A percentile compares a stretch with the other conserved stretches of the same genome.
Evolutionary conservation across 2,329 filamentous ascomycete genomes (phyloP).

Genomic region (Plenodomus biglobosus): DNA sequence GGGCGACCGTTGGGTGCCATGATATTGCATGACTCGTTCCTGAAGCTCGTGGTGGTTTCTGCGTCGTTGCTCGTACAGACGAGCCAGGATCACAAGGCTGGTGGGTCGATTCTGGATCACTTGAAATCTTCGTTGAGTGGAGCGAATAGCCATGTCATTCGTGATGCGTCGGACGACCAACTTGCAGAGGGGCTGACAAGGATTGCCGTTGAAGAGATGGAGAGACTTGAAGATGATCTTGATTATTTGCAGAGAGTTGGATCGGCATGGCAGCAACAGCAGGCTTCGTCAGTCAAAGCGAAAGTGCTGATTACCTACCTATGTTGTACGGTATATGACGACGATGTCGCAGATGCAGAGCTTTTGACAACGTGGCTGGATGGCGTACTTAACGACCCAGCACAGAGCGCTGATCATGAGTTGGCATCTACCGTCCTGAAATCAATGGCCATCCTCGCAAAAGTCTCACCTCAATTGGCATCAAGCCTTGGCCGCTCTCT

Average conservation of each 20-base stretch:
- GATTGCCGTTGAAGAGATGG: conserved; percentile 79
- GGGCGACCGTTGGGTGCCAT: conserved; percentile 86
- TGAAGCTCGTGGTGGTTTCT: conserved; percentile 77
- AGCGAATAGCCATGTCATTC: conserved; percentile 17
- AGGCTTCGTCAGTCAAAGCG: conserved; percentile 84
- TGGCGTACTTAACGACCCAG: conserved; percentile 72
- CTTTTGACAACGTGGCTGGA: conserved; percentile 83
- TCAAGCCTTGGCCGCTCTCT: conserved; percentile 76
- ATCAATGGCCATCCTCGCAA: conserved; percentile 78
- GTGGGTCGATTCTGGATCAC: conserved; percentile 70
- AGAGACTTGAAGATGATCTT: conserved; percentile 80
- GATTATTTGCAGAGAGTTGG: conserved; percentile 82
- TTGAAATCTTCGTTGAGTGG: conserved; percentile 47
- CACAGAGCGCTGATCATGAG: conserved; percentile 78
- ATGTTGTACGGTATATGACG: conserved; percentile 80
- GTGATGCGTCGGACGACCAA: conserved; percentile 31
- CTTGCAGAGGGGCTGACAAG: conserved; percentile 62
- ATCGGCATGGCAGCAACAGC: conserved; percentile 80
- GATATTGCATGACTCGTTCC: conserved; percentile 85
- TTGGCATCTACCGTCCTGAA: conserved; percentile 79
- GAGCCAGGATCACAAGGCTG: conserved; percentile 56
- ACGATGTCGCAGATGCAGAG: conserved; percentile 78
- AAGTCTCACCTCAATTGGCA: conserved; percentile 70
- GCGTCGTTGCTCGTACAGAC: conserved; percentile 73
- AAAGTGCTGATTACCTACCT: conserved; percentile 79